These are phyloP conservation scores for Papilionanthe hybrid DNA, from an alignment of 116 monocot genomes.

Conservation along the genomic window DNA sequence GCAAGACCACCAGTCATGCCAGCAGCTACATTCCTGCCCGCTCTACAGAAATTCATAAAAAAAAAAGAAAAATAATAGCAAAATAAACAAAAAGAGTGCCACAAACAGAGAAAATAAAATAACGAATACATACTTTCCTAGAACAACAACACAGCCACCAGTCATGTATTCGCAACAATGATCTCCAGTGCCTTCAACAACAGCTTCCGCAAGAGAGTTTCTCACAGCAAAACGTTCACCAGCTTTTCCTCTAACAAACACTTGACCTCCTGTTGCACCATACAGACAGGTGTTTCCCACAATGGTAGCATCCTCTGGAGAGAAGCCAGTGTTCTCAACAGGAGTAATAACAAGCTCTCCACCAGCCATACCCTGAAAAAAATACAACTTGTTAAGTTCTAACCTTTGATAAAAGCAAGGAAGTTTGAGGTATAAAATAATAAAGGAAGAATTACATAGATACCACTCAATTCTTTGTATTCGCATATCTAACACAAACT, in stretches of 20 bases:
- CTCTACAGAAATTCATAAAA: conserved; percentile 34
- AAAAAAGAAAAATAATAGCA: not conserved
- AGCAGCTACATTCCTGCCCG: conserved; percentile 97
- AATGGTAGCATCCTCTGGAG: conserved; percentile 88
- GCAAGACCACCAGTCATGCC: conserved; percentile 99
- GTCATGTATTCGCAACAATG: conserved; percentile 99
- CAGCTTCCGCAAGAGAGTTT: conserved; percentile 88
- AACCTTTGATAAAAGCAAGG: too few relatives aligned
- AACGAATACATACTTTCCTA: conserved; percentile 77
- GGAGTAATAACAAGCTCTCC: conserved; percentile 89
- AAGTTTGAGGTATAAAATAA: too few relatives aligned
- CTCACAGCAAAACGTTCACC: conserved; percentile 98
- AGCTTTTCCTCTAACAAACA: conserved; percentile 96
- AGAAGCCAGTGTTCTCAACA: conserved; percentile 70
- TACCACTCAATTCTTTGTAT: too few relatives aligned
- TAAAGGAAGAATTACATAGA: too few relatives aligned
- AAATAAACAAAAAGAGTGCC: not conserved
- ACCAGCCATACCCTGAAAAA: conserved; percentile 92
- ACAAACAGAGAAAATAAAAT: not conserved
- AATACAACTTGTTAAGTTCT: not conserved
- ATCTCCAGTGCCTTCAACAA: conserved; percentile 98
- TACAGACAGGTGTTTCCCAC: conserved; percentile 99
- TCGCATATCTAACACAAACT: too few relatives aligned
- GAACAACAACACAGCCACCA: conserved; percentile 94
- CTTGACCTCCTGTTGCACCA: conserved; percentile 96